phyloP scores from a whole-genome alignment of 345 rosid species.

The Lepidium sativum region DNA sequence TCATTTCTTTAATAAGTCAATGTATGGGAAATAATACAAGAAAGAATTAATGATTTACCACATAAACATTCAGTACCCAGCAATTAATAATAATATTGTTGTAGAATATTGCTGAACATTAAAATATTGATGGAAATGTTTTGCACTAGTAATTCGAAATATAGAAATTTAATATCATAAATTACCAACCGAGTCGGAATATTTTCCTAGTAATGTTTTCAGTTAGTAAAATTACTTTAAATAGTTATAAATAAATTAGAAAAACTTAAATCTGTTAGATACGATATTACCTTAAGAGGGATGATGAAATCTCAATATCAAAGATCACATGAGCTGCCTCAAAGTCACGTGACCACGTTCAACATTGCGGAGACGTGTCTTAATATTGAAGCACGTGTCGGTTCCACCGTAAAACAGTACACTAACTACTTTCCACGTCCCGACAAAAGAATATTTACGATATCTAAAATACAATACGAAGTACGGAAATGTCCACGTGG shows the following conservation, averaged over 20 bases:
- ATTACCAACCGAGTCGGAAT: not conserved
- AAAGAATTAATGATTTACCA: not conserved
- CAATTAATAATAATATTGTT: not conserved
- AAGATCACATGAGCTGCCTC: slow-evolving; percentile 11
- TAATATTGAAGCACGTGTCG: slow-evolving; percentile 12
- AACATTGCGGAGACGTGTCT: not conserved
- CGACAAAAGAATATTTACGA: not conserved
- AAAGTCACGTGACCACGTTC: slow-evolving; percentile 16
- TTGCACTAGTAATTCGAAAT: no score
- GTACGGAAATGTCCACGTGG: slow-evolving; percentile 12
- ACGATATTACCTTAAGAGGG: not conserved
- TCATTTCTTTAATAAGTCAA: not conserved
- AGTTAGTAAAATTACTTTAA: not conserved
- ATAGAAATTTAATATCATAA: not conserved
- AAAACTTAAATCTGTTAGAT: slow-evolving; percentile 4
- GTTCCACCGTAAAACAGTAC: not conserved
- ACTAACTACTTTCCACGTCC: slow-evolving; percentile 12
- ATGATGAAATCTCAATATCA: not conserved
- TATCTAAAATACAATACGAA: not conserved
- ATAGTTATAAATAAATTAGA: not conserved
- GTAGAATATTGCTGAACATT: no score
- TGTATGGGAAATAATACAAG: not conserved
- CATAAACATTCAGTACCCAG: not conserved
- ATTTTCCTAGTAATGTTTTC: not conserved
- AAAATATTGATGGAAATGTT: not conserved